Percentiles rank a stretch among this genome's conserved stretches.
Evolutionary conservation across 2,329 filamentous ascomycete genomes (phyloP).

Genomic region (Neonectria punicea): DNA sequence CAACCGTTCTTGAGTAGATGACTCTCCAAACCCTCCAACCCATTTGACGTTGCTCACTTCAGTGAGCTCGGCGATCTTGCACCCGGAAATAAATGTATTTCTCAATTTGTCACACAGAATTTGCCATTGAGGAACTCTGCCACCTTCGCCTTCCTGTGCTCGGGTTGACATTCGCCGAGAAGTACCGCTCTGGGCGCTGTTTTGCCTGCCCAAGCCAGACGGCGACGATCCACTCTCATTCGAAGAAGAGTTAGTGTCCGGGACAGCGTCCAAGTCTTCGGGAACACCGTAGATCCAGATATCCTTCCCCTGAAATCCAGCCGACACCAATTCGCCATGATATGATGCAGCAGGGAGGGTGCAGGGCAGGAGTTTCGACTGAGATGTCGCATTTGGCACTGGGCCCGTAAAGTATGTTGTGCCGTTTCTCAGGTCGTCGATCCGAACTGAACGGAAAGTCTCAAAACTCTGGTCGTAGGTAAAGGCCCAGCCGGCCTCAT

Average conservation of each 20-base stretch:
- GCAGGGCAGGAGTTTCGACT: slow-evolving; percentile 71
- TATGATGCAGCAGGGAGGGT: slow-evolving; percentile 77
- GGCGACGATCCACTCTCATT: slow-evolving; percentile 39
- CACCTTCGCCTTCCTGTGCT: slow-evolving; percentile 43
- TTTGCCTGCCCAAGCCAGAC: slow-evolving; percentile 44
- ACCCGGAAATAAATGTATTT: slow-evolving; percentile 77
- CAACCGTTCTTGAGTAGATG: slow-evolving; percentile 65
- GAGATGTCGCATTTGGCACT: slow-evolving; percentile 59
- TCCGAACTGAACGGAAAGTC: slow-evolving; percentile 80
- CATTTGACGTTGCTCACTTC: slow-evolving; percentile 77
- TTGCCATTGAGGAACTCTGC: slow-evolving; percentile 73
- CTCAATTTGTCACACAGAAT: slow-evolving; percentile 73
- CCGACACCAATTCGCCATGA: slow-evolving; percentile 76
- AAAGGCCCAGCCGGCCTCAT: slow-evolving; percentile 80
- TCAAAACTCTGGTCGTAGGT: slow-evolving; percentile 81
- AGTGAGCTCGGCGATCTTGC: slow-evolving; percentile 71
- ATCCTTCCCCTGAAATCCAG: slow-evolving; percentile 77
- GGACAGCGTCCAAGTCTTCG: slow-evolving; percentile 73
- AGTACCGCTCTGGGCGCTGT: slow-evolving; percentile 42
- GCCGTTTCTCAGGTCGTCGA: slow-evolving; percentile 79
- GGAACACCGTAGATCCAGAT: slow-evolving; percentile 85
- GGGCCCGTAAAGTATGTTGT: slow-evolving; percentile 84
- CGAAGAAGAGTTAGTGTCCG: slow-evolving; percentile 51
- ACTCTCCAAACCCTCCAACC: slow-evolving; percentile 67
- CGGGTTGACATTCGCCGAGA: slow-evolving; percentile 48